Conservation (phyloP, 140 eudicot genomes). For the Flaveria floridana region DNA sequence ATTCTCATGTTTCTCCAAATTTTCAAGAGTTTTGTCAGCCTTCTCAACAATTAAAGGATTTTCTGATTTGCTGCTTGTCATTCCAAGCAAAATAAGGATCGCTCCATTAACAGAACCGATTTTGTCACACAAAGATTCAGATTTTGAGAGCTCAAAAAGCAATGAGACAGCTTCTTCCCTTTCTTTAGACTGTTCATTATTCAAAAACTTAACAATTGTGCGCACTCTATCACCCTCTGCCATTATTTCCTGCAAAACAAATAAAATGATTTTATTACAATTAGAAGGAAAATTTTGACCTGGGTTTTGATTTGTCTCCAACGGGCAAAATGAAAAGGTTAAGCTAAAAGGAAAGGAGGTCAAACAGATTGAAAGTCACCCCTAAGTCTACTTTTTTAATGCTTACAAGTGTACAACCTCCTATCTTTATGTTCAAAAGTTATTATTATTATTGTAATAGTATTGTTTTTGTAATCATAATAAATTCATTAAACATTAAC, state of each 20-base stretch:
- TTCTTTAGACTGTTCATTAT: constrained; percentile 68
- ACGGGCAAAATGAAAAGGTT: too few species aligned
- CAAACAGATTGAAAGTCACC: too few species aligned
- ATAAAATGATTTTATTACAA: neutral
- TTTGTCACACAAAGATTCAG: constrained; percentile 64
- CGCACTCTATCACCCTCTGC: constrained; percentile 95
- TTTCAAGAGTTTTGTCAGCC: constrained; percentile 72
- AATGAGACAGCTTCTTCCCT: constrained; percentile 86
- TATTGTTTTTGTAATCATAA: too few species aligned
- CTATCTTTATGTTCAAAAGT: too few species aligned
- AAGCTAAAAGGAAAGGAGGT: too few species aligned
- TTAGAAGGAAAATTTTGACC: too few species aligned
- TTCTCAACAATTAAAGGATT: constrained; percentile 61
- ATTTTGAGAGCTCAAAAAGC: constrained; percentile 86
- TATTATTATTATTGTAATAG: too few species aligned
- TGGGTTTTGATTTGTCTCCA: too few species aligned
- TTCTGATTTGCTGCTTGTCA: constrained; percentile 92
- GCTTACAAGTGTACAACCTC: too few species aligned
- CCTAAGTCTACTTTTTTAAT: too few species aligned
- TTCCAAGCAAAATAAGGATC: constrained; percentile 74
- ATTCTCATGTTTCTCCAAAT: constrained; percentile 71
- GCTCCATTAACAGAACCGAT: constrained; percentile 87
- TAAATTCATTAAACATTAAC: too few species aligned
- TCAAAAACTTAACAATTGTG: constrained; percentile 73
- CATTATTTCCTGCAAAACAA: constrained; percentile 68